Base-by-base conservation (phyloP, 1,139 yeast genomes). In the Hyphopichia wangnamkhiaoensis region DNA sequence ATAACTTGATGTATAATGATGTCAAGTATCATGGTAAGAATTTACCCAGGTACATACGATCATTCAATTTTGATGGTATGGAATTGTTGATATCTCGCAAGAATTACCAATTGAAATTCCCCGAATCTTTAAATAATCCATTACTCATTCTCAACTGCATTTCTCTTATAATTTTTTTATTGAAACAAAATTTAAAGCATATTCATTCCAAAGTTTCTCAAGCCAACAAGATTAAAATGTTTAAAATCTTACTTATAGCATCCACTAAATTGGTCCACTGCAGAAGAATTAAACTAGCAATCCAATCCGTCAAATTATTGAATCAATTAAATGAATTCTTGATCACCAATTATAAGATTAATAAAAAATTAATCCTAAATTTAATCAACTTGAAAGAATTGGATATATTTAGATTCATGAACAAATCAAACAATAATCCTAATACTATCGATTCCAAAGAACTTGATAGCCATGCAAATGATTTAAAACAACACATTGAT, bases 311-410 rank as follows among this genome's bases (percentile, higher is more conserved):
- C 28, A 61, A 59, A 39, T 49, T 56, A 17, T 43, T 62, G 14
- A 50, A 55, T 13, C 37, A 38, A 17, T 48, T 68, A 23, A 58
- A 66, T 39, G 56, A 56, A 6, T 71, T 70, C 41, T 48, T 72
- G 38, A 46, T 62, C 2, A 41, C 50, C n/a, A 72, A 69, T 44
- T 71, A 68, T 49, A 59, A 56, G 35, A 52, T 70, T 19, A 71
- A 72, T 51, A 69, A 68, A 45, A 62, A 59, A 33, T 49, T 72
- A 31, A 70, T 72, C n/a, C 42, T 52, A 7, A 57, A 53, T 37
- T 46, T 71, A 33, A 56, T 71, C 3, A 46, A 54, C 16, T 45
- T 68, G n/a, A 69, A 68, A 45, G 70, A 68, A 42, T 33, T 50
- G 37, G 63, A 62, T 26, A 38, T 67, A 26, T 62, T 58, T 42